phyloP scores from a whole-genome alignment of 306 rosid species.

The Rosa multiflora region DNA sequence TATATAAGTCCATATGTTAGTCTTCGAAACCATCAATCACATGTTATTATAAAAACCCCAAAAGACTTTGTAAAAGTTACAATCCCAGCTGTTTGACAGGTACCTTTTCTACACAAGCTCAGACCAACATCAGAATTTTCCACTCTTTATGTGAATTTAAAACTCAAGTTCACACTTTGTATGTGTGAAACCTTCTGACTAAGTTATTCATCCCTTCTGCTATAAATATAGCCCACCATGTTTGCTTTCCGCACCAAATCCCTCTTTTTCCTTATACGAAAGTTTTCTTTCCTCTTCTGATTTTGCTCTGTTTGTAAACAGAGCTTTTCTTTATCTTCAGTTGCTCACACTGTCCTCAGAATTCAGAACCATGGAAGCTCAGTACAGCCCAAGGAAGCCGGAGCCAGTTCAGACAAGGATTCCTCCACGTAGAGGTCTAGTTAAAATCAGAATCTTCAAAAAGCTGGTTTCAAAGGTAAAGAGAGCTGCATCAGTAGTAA shows the following conservation, averaged over 20 bases:
- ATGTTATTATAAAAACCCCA: not conserved
- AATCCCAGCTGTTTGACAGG: not conserved
- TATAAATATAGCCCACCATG: not conserved
- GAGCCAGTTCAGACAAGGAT: slow-evolving; percentile 2
- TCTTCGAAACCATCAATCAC: not conserved
- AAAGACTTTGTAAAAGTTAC: not conserved
- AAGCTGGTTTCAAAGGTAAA: not conserved
- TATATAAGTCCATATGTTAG: not conserved
- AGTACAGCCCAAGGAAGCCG: slow-evolving; percentile 12
- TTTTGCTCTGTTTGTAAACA: not conserved
- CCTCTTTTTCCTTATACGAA: not conserved
- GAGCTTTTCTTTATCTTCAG: not conserved
- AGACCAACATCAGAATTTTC: not conserved
- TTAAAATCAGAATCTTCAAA: slow-evolving; percentile 18
- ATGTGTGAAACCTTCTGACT: slow-evolving; percentile 11
- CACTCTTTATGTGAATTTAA: not conserved
- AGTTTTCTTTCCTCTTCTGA: not conserved
- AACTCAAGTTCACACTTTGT: slow-evolving; percentile 4
- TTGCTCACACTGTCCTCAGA: not conserved
- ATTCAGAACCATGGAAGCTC: slow-evolving; percentile 9
- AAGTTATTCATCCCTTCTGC: not conserved
- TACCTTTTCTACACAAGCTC: not conserved
- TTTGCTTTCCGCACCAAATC: not conserved
- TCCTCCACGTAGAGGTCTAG: slow-evolving; percentile 31
- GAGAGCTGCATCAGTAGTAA: not conserved